Percentiles rank a stretch among this genome's conserved stretches.
These are phyloP conservation scores for Trichosporon ovoides DNA, from an alignment of 1,284 basidiomycete genomes.

Conservation along the genomic window DNA sequence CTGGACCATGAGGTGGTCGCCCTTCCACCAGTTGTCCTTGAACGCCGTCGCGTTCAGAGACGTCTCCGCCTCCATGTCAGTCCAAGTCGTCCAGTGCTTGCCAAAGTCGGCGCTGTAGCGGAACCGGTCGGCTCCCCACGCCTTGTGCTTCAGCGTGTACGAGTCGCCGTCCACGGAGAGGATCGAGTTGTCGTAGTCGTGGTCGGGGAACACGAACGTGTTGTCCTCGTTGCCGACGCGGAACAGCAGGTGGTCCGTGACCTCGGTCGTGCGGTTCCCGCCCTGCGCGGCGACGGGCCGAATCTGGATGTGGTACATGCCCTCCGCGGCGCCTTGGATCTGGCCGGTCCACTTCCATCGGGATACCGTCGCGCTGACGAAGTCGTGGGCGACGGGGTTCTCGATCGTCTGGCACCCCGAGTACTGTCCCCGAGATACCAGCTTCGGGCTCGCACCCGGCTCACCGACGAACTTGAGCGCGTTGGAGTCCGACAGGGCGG, in stretches of 20 bases:
- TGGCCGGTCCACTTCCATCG: slow-evolving; percentile 68
- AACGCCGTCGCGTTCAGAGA: slow-evolving; percentile 60
- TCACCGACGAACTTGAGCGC: slow-evolving; percentile 61
- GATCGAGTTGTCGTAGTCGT: slow-evolving; percentile 60
- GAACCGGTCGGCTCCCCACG: slow-evolving; percentile 78
- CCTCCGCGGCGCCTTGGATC: slow-evolving; percentile 54
- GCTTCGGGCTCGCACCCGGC: slow-evolving; percentile 54
- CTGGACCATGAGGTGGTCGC: slow-evolving; percentile 78
- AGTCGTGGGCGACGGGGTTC: slow-evolving; percentile 45
- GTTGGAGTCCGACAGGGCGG: slow-evolving; percentile 51
- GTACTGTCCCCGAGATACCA: slow-evolving; percentile 47
- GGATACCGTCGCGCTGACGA: slow-evolving; percentile 56
- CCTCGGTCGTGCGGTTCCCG: slow-evolving; percentile 32
- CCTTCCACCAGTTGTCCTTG: slow-evolving; percentile 67
- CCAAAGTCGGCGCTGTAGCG: slow-evolving; percentile 81
- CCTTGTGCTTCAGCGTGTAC: slow-evolving; percentile 71
- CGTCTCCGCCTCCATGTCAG: slow-evolving; percentile 66
- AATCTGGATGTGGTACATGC: slow-evolving; percentile 19
- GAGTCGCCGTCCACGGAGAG: slow-evolving; percentile 60
- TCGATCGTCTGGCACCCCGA: slow-evolving; percentile 39
- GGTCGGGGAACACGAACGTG: slow-evolving; percentile 70
- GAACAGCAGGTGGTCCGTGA: slow-evolving; percentile 66
- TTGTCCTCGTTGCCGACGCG: slow-evolving; percentile 70
- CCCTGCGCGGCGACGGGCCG: slow-evolving; percentile 53
- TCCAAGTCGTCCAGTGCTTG: slow-evolving; percentile 75